Evolutionary conservation across 2,329 filamentous ascomycete species (phyloP).

Genomic region (Beauveria varroae): DNA sequence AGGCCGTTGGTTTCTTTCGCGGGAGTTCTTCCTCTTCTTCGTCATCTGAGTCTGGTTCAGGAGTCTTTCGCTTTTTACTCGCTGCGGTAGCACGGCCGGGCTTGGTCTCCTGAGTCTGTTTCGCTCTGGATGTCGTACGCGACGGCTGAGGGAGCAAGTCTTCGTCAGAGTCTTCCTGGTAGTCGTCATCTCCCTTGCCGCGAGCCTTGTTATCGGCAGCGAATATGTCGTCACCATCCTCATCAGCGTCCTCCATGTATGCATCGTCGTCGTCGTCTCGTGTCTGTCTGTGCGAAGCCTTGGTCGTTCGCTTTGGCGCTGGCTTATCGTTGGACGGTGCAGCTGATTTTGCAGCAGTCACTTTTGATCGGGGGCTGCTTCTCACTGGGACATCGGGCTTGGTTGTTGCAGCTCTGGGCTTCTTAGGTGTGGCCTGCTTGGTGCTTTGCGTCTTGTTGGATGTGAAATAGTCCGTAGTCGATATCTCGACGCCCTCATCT

Average conservation of each 20-base stretch:
- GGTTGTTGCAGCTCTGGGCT: slow-evolving; percentile 25
- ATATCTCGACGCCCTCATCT: slow-evolving; percentile 42
- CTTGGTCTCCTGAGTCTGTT: slow-evolving; percentile 18
- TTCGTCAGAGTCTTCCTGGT: slow-evolving; percentile 68
- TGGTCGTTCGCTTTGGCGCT: slow-evolving; percentile 31
- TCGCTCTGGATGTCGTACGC: slow-evolving; percentile 41
- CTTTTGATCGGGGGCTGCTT: slow-evolving; percentile 44
- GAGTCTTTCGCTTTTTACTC: slow-evolving; percentile 52
- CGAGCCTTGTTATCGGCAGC: slow-evolving; percentile 61
- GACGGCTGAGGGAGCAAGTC: slow-evolving; percentile 56
- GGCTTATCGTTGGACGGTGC: slow-evolving; percentile 22
- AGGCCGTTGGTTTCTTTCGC: slow-evolving; percentile 50
- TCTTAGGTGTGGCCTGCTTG: slow-evolving; percentile 33
- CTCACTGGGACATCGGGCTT: slow-evolving; percentile 40
- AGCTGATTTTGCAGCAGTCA: slow-evolving; percentile 21
- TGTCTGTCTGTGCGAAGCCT: slow-evolving; percentile 32
- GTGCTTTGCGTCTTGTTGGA: slow-evolving; percentile 32
- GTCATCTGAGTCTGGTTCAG: slow-evolving; percentile 44
- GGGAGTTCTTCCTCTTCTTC: slow-evolving; percentile 54
- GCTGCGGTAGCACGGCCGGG: slow-evolving; percentile 22
- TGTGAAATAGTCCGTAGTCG: slow-evolving; percentile 51
- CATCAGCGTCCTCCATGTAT: slow-evolving; percentile 60
- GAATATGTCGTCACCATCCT: slow-evolving; percentile 75
- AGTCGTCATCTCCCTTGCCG: slow-evolving; percentile 67
- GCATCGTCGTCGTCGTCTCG: slow-evolving; percentile 47